A percentile compares a stretch with the other conserved stretches of the same genome.
Evolutionary conservation across 768 basidiomycete species (phyloP).

Genomic region (Naganishia antarctica): DNA sequence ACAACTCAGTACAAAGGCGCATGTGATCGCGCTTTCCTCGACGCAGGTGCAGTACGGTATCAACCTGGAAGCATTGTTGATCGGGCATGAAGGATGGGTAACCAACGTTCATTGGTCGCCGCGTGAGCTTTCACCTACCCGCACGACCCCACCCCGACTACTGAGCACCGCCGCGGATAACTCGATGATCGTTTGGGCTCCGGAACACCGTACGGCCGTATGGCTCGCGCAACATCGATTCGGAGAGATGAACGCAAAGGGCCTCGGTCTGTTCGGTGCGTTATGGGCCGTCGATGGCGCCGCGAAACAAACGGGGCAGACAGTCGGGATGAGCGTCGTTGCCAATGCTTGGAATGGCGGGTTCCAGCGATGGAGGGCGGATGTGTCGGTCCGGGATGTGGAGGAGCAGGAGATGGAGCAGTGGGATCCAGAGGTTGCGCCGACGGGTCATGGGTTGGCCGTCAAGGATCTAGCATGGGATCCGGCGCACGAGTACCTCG

Average conservation of each 20-base stretch:
- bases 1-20: slow-evolving; percentile 83
- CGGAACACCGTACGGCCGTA: slow-evolving; percentile 54
- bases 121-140: slow-evolving; percentile 13
- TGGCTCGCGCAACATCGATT: slow-evolving; percentile 91
- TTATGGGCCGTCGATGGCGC: slow-evolving; percentile 61
- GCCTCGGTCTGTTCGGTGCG: slow-evolving; percentile 85
- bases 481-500: slow-evolving; percentile 73
- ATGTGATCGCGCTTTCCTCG: slow-evolving; percentile 59
- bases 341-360: slow-evolving; percentile 94
- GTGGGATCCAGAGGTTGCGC: slow-evolving; percentile 74
- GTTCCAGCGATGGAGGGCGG: slow-evolving; percentile 71
- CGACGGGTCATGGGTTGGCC: slow-evolving; percentile 76
- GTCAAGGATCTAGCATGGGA: slow-evolving; percentile 83
- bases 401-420: slow-evolving; percentile 30
- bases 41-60: slow-evolving; percentile 64
- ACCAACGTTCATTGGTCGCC: slow-evolving; percentile 84
- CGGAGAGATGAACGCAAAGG: slow-evolving; percentile 88
- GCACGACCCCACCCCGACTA: slow-evolving; percentile 54
- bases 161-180: slow-evolving; percentile 94
- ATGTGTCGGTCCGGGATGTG: slow-evolving; percentile 55
- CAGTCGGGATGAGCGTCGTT: slow-evolving; percentile 57
- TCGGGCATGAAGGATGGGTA: slow-evolving; percentile 93
- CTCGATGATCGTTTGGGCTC: slow-evolving; percentile 90
- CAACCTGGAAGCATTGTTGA: slow-evolving; percentile 84
- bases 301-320: neutral